A percentile compares a stretch with the other conserved stretches of the same genome.
Evolutionary conservation across 2,329 filamentous ascomycete genomes (phyloP).

Genomic region (Colletotrichum sp.): DNA sequence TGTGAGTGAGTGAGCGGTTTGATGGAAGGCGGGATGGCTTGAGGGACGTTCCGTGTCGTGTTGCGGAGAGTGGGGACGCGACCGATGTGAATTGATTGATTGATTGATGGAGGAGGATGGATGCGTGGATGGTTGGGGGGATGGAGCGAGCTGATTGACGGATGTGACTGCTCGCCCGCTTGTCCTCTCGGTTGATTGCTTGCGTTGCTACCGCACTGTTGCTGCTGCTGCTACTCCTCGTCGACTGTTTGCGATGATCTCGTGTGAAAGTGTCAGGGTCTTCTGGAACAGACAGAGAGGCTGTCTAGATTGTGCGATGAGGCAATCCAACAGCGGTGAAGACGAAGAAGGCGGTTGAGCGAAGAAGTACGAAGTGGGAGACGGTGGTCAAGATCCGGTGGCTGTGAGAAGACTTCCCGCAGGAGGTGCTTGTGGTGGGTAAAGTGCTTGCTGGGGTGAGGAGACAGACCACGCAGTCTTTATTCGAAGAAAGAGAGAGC

Average conservation of each 20-base stretch:
- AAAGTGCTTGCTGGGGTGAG: neutral
- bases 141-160: neutral
- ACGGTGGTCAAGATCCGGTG: neutral
- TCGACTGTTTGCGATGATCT: neutral
- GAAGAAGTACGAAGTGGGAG: neutral
- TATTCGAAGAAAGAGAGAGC: neutral
- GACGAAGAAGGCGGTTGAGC: neutral
- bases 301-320: neutral
- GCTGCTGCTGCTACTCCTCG: neutral
- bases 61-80: slow-evolving; percentile 15
- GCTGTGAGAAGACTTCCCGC: neutral
- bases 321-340: neutral
- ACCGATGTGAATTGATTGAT: slow-evolving; percentile 3
- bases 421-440: neutral
- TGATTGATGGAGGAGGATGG: neutral
- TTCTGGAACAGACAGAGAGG: neutral
- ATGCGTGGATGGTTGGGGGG: neutral
- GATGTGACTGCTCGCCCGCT: neutral
- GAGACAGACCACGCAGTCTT: slow-evolving; percentile 5
- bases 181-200: neutral
- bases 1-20: neutral
- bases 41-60: slow-evolving; percentile 14
- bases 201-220: neutral
- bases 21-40: neutral
- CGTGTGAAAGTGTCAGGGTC: neutral